Percentiles rank a stretch among this genome's conserved stretches.
These are phyloP conservation scores for Pseudogymnoascus sp. DNA, from an alignment of 2,329 filamentous ascomycete species.

Conservation along the genomic window DNA sequence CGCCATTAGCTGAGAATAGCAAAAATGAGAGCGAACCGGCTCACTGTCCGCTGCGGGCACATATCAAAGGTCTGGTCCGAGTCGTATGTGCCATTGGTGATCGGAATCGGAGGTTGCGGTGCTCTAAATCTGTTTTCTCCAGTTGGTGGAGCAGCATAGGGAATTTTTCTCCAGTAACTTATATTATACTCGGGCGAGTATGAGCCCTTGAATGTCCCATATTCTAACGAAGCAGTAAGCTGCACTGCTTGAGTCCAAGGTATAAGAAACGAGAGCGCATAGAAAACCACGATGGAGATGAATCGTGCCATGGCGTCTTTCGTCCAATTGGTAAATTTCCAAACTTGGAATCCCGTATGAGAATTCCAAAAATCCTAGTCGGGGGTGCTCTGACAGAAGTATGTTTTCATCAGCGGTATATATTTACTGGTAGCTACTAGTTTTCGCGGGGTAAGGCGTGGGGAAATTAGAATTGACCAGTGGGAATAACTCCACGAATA, in stretches of 20 bases:
- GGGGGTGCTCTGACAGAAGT: not conserved
- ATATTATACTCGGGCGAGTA: constrained; percentile 46
- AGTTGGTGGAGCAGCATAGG: constrained; percentile 50
- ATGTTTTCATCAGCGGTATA: not conserved
- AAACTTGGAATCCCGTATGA: not conserved
- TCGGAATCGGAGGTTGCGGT: constrained; percentile 45
- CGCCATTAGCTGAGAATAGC: not conserved
- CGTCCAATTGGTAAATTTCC: not conserved
- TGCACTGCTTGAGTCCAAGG: not conserved
- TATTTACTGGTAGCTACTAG: not conserved
- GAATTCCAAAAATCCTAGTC: not conserved
- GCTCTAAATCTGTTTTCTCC: constrained; percentile 52
- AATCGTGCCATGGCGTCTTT: not conserved
- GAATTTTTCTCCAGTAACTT: constrained; percentile 52
- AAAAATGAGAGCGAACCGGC: not conserved
- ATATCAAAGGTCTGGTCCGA: constrained; percentile 47
- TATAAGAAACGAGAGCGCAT: not conserved
- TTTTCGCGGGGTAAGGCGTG: not conserved
- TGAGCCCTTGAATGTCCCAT: constrained; percentile 45
- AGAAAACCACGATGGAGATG: not conserved
- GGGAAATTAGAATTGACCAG: not conserved
- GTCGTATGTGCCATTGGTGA: constrained; percentile 44
- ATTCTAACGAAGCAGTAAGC: constrained; percentile 36
- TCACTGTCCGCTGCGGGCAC: constrained; percentile 48
- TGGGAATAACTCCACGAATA: constrained; percentile 6